Base-by-base conservation (phyloP, 1,139 yeast species). In the Debaryomyces udenii region DNA sequence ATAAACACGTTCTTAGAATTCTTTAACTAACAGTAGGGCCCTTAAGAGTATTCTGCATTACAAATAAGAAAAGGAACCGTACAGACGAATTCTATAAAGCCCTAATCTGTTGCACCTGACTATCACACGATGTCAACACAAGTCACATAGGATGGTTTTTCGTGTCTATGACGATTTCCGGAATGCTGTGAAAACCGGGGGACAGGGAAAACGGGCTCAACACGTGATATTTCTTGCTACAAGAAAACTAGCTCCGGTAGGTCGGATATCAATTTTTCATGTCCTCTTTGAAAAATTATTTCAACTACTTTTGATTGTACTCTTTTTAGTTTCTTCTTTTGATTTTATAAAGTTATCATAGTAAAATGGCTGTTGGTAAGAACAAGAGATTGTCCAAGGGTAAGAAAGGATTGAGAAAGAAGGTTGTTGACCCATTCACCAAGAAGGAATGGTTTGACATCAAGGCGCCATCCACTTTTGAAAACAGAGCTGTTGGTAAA, bases 341-440 rank as follows among this genome's bases (percentile, higher is more conserved):
- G 30, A 28, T 18, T 27, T 27, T 27, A 29, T 27, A 35, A 27
- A 35, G n/a, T 27, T 37, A 31, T 27, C 38, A 23, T 27, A 34
- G 28, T 16, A 59, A 45, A 52, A 73, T 73, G 78, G 78, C 78
- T 66, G 78, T 73, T 56, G 78, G 78, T 57, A 73, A 73, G 60
- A 73, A 73, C 64, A 73, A 73, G 69, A 73, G 78, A 72, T 69
- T 73, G 58, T 72, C 78, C 59, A 72, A 71, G 65, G 78, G 78
- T 50, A 73, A 72, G 67, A 73, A 73, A 57, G 78, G 78, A 39
- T 67, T 72, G 62, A 72, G 71, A 68, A 73, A 72, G 74, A 73
- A 69, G 74, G 74, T 68, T 51, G 75, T 71, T 42, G 78, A 73
- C 67, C 78, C 70, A 47, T 73, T 73, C 73, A 67, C 76, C 67